Conservation (phyloP, 345 rosid species). For the Lepidium aucheri region DNA sequence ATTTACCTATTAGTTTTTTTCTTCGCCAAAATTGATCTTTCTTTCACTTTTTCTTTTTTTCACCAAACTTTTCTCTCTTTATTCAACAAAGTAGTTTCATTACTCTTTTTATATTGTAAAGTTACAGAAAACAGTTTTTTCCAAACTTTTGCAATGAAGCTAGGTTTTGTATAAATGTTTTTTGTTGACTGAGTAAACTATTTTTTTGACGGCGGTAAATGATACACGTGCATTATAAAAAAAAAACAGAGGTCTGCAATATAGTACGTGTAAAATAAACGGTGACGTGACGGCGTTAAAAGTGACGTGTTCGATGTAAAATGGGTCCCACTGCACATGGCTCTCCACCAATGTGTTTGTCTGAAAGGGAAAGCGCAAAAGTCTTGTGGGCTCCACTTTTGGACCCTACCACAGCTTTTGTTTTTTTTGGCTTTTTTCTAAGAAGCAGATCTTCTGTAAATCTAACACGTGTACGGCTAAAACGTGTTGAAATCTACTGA, state of each 20-base stretch:
- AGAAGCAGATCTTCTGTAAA: not conserved
- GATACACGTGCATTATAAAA: constrained; percentile 9
- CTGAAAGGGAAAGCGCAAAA: constrained; percentile 21
- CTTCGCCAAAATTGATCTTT: not conserved
- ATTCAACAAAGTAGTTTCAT: not conserved
- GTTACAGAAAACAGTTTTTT: not conserved
- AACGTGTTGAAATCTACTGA: not conserved
- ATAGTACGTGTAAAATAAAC: constrained; percentile 3
- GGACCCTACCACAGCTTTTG: constrained; percentile 14
- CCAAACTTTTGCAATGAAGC: constrained; percentile 1
- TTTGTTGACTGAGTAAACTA: constrained; percentile 1
- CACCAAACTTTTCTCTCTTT: not conserved
- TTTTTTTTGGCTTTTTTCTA: not conserved
- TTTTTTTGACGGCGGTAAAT: constrained; percentile 22
- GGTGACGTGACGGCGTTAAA: constrained; percentile 31
- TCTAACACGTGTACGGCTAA: constrained; percentile 23
- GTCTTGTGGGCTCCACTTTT: not conserved
- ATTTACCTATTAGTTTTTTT: not conserved
- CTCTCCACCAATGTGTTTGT: constrained; percentile 29
- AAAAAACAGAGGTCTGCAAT: not conserved
- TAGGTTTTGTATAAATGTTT: not conserved
- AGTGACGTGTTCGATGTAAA: constrained; percentile 25
- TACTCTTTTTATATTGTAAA: not conserved
- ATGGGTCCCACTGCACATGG: constrained; percentile 24
- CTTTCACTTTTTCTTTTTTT: not conserved